Percentiles rank a stretch among this genome's conserved stretches.
These are phyloP conservation scores for Fusarium sarcochroum DNA, from an alignment of 2,329 filamentous ascomycete genomes.

Conservation along the genomic window DNA sequence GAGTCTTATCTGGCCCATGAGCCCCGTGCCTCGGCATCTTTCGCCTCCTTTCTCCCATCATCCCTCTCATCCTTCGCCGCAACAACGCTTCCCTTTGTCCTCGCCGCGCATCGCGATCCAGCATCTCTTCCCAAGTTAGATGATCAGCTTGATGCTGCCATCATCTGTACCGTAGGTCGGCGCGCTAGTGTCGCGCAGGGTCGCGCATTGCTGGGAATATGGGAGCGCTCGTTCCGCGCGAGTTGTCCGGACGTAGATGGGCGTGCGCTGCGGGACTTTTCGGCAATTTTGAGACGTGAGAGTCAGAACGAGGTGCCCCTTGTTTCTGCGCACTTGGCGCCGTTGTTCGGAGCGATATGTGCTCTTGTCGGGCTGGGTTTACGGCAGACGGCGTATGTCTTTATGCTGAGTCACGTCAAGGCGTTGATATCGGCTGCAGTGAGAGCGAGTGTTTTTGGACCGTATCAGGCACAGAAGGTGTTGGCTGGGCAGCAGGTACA, in stretches of 20 bases:
- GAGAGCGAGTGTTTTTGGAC: constrained; percentile 81
- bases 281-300: constrained; percentile 52
- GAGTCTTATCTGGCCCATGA: constrained; percentile 86
- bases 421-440: constrained; percentile 83
- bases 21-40: constrained; percentile 58
- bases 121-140: constrained; percentile 70
- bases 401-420: constrained; percentile 82
- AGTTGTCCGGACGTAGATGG: constrained; percentile 51
- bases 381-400: constrained; percentile 79
- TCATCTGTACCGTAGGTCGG: constrained; percentile 83
- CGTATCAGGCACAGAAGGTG: constrained; percentile 83
- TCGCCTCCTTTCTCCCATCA: constrained; percentile 76
- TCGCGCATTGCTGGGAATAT: constrained; percentile 79
- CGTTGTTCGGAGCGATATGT: constrained; percentile 78
- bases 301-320: constrained; percentile 55
- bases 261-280: constrained; percentile 54
- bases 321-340: constrained; percentile 76
- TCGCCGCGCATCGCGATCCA: constrained; percentile 74
- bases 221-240: constrained; percentile 77
- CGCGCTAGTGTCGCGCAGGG: constrained; percentile 83
- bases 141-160: constrained; percentile 81
- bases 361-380: constrained; percentile 71
- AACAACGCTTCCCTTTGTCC: constrained; percentile 80
- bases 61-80: constrained; percentile 80
- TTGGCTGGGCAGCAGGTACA: constrained; percentile 74